These are phyloP conservation scores for Leucocoprinus gongylophorus DNA, from an alignment of 1,284 basidiomycete species.

Conservation along the genomic window DNA sequence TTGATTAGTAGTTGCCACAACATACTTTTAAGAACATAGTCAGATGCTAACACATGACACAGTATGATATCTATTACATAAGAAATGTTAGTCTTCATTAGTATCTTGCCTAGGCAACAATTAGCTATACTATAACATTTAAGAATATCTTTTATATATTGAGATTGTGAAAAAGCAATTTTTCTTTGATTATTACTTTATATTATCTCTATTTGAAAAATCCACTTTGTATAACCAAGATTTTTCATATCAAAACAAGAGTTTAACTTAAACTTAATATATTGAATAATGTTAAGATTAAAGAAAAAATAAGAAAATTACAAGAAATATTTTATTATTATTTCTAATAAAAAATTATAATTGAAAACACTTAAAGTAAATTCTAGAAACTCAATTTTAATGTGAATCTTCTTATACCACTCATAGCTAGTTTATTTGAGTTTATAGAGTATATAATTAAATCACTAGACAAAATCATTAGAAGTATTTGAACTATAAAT, in stretches of 20 bases:
- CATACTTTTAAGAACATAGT: too few relatives aligned
- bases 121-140: conserved; percentile 22
- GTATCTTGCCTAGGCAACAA: conserved; percentile 22
- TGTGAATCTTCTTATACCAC: conserved; percentile 19
- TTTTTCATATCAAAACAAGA: conserved; percentile 27
- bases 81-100: conserved; percentile 21
- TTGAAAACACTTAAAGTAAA: conserved; percentile 13
- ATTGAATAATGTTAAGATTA: too few relatives aligned
- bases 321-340: too few relatives aligned
- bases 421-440: conserved; percentile 18
- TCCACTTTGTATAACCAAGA: conserved; percentile 23
- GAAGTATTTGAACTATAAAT: conserved; percentile 10
- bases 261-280: conserved; percentile 16
- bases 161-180: conserved; percentile 24
- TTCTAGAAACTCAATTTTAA: conserved; percentile 13
- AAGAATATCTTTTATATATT: conserved; percentile 27
- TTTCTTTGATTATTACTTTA: conserved; percentile 18
- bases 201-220: conserved; percentile 27
- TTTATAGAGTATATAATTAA: conserved; percentile 19
- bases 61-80: conserved; percentile 15
- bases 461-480: too few relatives aligned
- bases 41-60: conserved; percentile 12
- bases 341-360: too few relatives aligned
- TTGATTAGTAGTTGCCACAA: too few relatives aligned
- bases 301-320: too few relatives aligned